Base-by-base conservation (phyloP, 1,284 basidiomycete genomes). In the Tetrapyrgos nigripes region DNA sequence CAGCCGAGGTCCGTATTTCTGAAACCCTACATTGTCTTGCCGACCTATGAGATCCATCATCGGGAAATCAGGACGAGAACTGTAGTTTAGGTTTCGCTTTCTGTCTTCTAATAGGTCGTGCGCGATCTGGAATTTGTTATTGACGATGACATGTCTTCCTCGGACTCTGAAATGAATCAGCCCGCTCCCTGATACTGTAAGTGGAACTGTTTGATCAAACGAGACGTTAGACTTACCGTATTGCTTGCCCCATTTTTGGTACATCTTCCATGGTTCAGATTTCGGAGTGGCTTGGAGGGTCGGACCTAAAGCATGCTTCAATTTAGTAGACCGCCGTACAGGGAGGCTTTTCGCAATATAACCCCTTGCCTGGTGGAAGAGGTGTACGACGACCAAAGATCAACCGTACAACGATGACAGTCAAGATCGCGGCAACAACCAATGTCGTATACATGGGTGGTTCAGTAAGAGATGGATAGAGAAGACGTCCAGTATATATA, bases 1-100 rank as follows among this genome's bases (percentile, higher is more conserved):
- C 4, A 54, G 53, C 19, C 53, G 24, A 23, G 19, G 24, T 6
- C 53, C 53, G 35, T 54, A 54, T 17, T 23, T 26, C 21, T 35
- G 33, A 21, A 54, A 54, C 2, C 53, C 53, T 14, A 54, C 44
- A 23, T 54, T 54, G 13, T 54, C 27, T 27, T 54, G 53, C 17
- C 53, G 26, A 3, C 53, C 53, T 17, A 54, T 46, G 17, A 54
- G 29, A 8, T 54, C n/a, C 1, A 37, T 37, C 53, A 54, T 54
- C 27, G 53, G 53, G 26, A 54, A 46, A 17, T 47, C 27, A 14
- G 53, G 53, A n/a, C 53, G 21, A 3, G 43, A 45, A 19, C 43
- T 45, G 13, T 45, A 45, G 14, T 45, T 45, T 24, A 45, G 14
- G 11, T 45, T 45, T 45, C 43, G 43, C n/a, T n/a, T n/a, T n/a